A percentile compares a stretch with the other conserved stretches of the same genome.
These are phyloP conservation scores for Plasmodium knowlesi DNA, from an alignment of 169 alveolate genomes.

Conservation along the genomic window DNA sequence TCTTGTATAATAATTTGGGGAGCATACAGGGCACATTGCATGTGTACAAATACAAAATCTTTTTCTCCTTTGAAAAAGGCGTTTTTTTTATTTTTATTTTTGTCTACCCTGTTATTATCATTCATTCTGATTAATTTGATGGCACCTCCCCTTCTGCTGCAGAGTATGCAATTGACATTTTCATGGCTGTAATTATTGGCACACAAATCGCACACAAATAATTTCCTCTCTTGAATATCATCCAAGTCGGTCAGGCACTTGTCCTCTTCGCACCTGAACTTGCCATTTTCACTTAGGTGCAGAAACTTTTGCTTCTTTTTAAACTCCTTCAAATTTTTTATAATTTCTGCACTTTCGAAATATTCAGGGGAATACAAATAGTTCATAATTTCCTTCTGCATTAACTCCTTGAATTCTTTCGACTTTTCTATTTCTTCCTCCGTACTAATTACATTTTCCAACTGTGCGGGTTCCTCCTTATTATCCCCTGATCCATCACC, in stretches of 20 bases:
- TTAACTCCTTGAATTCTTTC: background rate
- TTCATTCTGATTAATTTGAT: conserved; percentile 33
- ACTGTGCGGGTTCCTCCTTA: background rate
- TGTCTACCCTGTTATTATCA: conserved; percentile 32
- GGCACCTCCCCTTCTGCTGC: conserved; percentile 73
- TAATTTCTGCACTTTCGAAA: background rate
- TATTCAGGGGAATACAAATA: conserved; percentile 11
- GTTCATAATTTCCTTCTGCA: conserved; percentile 18
- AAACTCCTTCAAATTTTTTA: conserved; percentile 21
- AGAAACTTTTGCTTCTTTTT: background rate
- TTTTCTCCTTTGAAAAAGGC: conserved; percentile 40
- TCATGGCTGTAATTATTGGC: conserved; percentile 62
- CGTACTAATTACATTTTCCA: background rate
- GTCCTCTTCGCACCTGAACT: conserved; percentile 21
- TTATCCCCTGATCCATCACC: background rate
- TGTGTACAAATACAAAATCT: conserved; percentile 51
- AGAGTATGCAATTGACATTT: conserved; percentile 57
- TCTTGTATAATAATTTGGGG: conserved; percentile 62
- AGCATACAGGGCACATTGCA: conserved; percentile 66
- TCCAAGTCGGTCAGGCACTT: conserved; percentile 54
- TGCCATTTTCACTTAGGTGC: background rate
- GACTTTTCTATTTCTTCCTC: background rate
- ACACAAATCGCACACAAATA: conserved; percentile 70
- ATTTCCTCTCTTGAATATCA: conserved; percentile 39
- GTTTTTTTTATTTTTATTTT: conserved; percentile 43